Percentiles rank a stretch among this genome's conserved stretches.
phyloP scores from a whole-genome alignment of 2,329 filamentous ascomycete genomes.

The Stagonosporopsis vannaccii region DNA sequence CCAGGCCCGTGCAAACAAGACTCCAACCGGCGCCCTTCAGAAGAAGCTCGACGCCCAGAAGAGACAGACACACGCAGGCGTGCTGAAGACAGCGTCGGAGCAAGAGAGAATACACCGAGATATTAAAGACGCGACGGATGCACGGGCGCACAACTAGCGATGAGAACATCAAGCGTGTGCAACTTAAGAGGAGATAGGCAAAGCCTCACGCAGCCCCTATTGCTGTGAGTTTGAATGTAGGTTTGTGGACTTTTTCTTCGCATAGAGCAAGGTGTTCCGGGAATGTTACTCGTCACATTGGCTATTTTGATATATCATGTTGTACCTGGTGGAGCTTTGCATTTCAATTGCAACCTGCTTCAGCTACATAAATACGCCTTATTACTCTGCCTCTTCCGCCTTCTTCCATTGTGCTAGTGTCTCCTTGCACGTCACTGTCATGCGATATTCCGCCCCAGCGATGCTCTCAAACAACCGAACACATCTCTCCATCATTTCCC shows the following conservation, averaged over 20 bases:
- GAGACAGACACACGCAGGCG: conserved; percentile 72
- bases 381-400: background rate
- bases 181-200: background rate
- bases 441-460: background rate
- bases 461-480: background rate
- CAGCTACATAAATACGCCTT: background rate
- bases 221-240: background rate
- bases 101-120: conserved; percentile 73
- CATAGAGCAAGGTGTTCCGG: conserved; percentile 5
- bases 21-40: conserved; percentile 58
- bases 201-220: background rate
- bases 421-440: background rate
- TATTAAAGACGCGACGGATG: conserved; percentile 68
- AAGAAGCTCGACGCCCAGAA: conserved; percentile 78
- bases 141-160: background rate
- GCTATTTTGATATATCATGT: background rate
- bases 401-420: background rate
- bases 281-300: background rate
- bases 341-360: background rate
- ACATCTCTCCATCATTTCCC: background rate
- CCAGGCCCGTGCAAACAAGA: conserved; percentile 72
- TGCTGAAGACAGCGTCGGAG: conserved; percentile 71
- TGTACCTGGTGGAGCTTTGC: too few relatives aligned
- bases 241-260: background rate
- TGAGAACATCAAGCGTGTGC: background rate